Evolutionary conservation across 305 asterid species (phyloP).

Genomic region (Fraxinus latifolia): DNA sequence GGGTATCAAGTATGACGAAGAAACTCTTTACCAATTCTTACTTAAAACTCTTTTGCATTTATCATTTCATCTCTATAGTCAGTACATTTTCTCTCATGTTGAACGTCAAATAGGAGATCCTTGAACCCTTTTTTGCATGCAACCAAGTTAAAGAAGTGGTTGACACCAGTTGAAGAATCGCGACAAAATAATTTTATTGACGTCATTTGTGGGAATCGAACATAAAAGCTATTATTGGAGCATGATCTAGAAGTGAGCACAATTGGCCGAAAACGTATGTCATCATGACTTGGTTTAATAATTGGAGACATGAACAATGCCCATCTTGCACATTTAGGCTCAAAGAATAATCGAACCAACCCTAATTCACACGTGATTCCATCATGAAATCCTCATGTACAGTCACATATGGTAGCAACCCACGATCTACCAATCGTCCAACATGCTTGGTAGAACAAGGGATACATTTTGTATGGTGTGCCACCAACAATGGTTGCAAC

Average conservation of each 20-base stretch:
- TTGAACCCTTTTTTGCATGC: not conserved
- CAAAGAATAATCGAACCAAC: not conserved
- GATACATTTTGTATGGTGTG: not conserved
- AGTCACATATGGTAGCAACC: not conserved
- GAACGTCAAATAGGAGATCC: not conserved
- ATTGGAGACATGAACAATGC: not conserved
- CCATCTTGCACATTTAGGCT: not conserved
- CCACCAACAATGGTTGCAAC: not conserved
- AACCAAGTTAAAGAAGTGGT: not conserved
- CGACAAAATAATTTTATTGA: not conserved
- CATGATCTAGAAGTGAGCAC: not conserved
- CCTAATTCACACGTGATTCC: not conserved
- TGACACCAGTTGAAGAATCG: not conserved
- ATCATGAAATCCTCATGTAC: not conserved
- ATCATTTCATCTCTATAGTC: not conserved
- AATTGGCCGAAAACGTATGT: not conserved
- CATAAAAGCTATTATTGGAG: not conserved
- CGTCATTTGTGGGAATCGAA: not conserved
- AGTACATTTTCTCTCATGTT: not conserved
- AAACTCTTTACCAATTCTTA: not conserved
- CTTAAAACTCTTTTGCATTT: not conserved
- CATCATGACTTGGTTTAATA: not conserved
- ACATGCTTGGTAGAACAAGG: not conserved
- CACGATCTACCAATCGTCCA: not conserved
- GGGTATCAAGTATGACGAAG: not conserved